Evolutionary conservation across 345 rosid species (phyloP).

Genomic region (Corymbia maculata): DNA sequence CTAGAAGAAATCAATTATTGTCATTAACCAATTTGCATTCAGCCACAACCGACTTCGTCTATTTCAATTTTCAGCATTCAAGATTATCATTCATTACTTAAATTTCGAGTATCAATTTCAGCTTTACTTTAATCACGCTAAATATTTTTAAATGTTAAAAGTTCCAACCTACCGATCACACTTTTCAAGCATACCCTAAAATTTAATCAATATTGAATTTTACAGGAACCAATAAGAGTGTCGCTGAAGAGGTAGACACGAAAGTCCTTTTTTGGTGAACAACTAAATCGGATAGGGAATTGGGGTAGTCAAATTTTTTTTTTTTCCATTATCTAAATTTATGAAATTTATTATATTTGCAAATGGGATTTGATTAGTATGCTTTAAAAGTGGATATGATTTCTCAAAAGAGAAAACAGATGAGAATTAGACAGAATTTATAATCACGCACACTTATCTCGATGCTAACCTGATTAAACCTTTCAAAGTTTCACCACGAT

Average conservation of each 20-base stretch:
- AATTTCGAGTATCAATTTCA: no score
- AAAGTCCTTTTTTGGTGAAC: background rate
- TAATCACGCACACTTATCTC: background rate
- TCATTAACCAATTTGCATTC: background rate
- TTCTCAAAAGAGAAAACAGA: no score
- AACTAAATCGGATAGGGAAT: background rate
- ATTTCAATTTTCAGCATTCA: background rate
- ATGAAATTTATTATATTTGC: no score
- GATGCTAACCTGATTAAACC: background rate
- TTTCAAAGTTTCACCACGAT: no score
- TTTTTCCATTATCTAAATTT: background rate
- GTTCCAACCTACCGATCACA: accelerated
- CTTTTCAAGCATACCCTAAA: background rate
- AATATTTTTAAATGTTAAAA: background rate
- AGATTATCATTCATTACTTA: background rate
- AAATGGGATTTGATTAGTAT: background rate
- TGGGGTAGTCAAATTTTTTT: background rate
- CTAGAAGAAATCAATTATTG: no score
- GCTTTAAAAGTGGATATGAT: background rate
- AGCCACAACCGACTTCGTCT: accelerated
- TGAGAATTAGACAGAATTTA: background rate
- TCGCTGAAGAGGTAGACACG: accelerated
- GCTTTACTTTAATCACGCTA: background rate
- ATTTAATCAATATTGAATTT: no score
- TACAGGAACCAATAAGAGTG: no score